phyloP scores from a whole-genome alignment of 2,329 filamentous ascomycete species.

The Diaporthe humulicola region DNA sequence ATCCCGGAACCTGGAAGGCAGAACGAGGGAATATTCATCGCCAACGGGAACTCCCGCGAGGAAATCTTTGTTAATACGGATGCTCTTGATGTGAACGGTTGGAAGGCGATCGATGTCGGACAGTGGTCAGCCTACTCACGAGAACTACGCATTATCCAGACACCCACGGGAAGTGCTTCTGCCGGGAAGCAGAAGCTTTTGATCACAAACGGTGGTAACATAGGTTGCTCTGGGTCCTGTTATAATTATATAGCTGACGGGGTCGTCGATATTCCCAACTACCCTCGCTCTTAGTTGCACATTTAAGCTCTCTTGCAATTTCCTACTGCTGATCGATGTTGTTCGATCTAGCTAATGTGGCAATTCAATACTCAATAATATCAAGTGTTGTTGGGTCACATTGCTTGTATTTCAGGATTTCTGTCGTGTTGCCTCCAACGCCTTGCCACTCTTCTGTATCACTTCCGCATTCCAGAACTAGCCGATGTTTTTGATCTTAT shows the following conservation, averaged over 20 bases:
- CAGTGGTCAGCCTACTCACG: slow-evolving; percentile 18
- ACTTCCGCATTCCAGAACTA: too few species aligned
- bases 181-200: neutral
- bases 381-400: too few species aligned
- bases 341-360: too few species aligned
- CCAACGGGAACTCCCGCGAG: slow-evolving; percentile 8
- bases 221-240: slow-evolving; percentile 11
- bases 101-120: slow-evolving; percentile 2
- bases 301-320: neutral
- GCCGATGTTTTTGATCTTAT: too few species aligned
- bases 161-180: neutral
- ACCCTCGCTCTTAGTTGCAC: neutral
- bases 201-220: slow-evolving; percentile 7
- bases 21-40: neutral
- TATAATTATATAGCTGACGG: neutral
- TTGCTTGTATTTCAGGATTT: too few species aligned
- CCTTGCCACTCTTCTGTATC: too few species aligned
- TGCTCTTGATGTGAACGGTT: neutral
- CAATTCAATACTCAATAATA: too few species aligned
- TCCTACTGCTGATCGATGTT: too few species aligned
- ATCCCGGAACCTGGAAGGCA: neutral
- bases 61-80: slow-evolving; percentile 2
- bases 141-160: slow-evolving; percentile 15
- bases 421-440: too few species aligned
- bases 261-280: slow-evolving; percentile 5